Percentiles rank a stretch among this genome's conserved stretches.
Evolutionary conservation across 2,329 filamentous ascomycete genomes (phyloP).

Genomic region (Ceratocystis papillata): DNA sequence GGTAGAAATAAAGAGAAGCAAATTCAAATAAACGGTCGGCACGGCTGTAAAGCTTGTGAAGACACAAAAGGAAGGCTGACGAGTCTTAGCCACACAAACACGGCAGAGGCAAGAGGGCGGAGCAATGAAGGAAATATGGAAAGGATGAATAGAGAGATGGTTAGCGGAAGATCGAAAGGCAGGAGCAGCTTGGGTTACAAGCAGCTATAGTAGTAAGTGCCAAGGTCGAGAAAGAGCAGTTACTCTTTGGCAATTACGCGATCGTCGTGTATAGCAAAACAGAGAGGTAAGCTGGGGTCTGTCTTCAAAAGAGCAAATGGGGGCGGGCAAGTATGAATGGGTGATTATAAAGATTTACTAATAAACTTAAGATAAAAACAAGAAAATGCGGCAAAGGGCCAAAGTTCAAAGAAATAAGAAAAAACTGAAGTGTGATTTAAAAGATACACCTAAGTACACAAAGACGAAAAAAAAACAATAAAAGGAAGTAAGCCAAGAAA

Average conservation of each 20-base stretch:
- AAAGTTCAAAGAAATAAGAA: background rate
- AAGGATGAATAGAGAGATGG: background rate
- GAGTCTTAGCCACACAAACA: background rate
- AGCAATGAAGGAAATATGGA: slow-evolving; percentile 16
- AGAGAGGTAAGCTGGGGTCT: no score
- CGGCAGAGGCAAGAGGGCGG: slow-evolving; percentile 3
- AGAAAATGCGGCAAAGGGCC: background rate
- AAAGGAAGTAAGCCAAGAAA: background rate
- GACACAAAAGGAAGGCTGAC: slow-evolving; percentile 3
- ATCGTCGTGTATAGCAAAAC: background rate
- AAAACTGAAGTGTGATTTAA: background rate
- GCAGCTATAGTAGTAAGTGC: background rate
- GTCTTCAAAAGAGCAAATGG: background rate
- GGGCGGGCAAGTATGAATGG: background rate
- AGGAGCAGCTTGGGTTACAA: background rate
- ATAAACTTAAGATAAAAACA: background rate
- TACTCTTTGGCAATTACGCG: background rate
- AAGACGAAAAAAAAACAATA: slow-evolving; percentile 9
- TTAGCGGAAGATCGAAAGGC: background rate
- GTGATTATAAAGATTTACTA: slow-evolving; percentile 8
- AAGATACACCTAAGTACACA: background rate
- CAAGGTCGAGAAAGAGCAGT: background rate
- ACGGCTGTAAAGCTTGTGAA: background rate
- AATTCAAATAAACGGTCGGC: background rate
- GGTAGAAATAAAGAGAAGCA: background rate